Evolutionary conservation across 306 rosid genomes (phyloP).

Genomic region (Rosa chinensis): DNA sequence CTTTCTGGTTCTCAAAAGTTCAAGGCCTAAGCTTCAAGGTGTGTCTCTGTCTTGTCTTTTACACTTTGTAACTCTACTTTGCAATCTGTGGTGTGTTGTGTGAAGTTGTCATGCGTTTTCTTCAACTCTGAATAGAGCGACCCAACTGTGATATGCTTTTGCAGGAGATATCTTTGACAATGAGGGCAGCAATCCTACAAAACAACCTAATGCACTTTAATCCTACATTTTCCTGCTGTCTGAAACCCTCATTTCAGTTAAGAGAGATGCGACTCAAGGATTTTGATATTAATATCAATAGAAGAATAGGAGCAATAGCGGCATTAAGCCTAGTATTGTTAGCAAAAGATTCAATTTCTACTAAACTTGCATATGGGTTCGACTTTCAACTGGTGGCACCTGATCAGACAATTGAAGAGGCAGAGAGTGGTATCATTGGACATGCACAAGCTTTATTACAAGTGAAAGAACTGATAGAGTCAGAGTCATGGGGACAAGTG

Average conservation of each 20-base stretch:
- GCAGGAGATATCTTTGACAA: constrained; percentile 1
- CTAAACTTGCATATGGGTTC: constrained; percentile 39
- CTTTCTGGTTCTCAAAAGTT: background rate
- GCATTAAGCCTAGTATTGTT: constrained; percentile 17
- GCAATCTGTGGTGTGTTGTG: background rate
- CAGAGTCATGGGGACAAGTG: constrained; percentile 59
- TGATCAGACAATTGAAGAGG: constrained; percentile 41
- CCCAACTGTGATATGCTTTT: background rate
- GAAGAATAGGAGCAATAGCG: constrained; percentile 32
- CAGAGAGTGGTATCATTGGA: constrained; percentile 38
- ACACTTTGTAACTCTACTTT: background rate
- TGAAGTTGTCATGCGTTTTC: no score
- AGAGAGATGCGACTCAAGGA: constrained; percentile 24
- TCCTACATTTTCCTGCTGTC: background rate
- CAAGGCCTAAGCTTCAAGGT: background rate
- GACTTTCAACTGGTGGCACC: constrained; percentile 43
- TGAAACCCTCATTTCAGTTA: constrained; percentile 7
- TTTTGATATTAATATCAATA: constrained; percentile 23
- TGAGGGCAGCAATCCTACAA: background rate
- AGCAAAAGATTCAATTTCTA: constrained; percentile 16
- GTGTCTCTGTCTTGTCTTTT: background rate
- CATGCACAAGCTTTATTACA: constrained; percentile 35
- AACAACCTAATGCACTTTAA: background rate
- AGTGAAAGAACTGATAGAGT: constrained; percentile 52
- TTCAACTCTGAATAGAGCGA: no score